Conservation (phyloP, 2,329 filamentous ascomycete species). For the Stylonectria norvegica region DNA sequence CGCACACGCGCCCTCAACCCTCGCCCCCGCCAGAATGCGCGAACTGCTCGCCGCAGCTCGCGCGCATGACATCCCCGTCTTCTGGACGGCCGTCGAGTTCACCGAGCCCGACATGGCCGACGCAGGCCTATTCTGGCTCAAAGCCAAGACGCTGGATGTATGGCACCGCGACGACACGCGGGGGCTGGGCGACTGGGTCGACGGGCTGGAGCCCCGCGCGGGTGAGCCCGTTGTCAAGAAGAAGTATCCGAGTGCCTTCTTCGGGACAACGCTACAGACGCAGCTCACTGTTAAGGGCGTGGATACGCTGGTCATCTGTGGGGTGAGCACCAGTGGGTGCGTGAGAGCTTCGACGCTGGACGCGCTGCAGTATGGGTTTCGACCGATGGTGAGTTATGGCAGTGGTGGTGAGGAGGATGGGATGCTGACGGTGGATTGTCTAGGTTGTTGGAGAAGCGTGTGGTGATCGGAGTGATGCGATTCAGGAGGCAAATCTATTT, state of each 20-base stretch:
- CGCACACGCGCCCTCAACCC: constrained; percentile 5
- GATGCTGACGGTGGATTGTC: neutral
- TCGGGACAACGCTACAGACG: constrained; percentile 42
- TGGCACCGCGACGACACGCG: constrained; percentile 38
- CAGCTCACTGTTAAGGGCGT: constrained; percentile 36
- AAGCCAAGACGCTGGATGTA: constrained; percentile 40
- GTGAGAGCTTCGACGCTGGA: constrained; percentile 44
- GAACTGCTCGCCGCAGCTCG: constrained; percentile 40
- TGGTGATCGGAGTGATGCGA: constrained; percentile 41
- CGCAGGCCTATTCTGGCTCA: constrained; percentile 42
- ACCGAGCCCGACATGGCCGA: constrained; percentile 42
- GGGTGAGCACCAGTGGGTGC: constrained; percentile 46
- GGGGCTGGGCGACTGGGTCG: constrained; percentile 37
- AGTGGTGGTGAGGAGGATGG: neutral
- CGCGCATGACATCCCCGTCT: constrained; percentile 34
- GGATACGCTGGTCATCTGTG: constrained; percentile 45
- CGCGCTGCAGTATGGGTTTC: constrained; percentile 41
- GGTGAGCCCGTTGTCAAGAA: constrained; percentile 39
- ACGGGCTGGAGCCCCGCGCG: constrained; percentile 35
- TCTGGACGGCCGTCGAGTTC: constrained; percentile 45
- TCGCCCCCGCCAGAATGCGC: constrained; percentile 37
- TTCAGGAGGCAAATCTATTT: constrained; percentile 43
- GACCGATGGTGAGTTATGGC: constrained; percentile 38
- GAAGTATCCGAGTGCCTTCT: constrained; percentile 33
- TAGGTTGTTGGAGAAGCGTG: constrained; percentile 44